phyloP scores from a whole-genome alignment of 2,329 filamentous ascomycete species.

The Aspergillus fructus region DNA sequence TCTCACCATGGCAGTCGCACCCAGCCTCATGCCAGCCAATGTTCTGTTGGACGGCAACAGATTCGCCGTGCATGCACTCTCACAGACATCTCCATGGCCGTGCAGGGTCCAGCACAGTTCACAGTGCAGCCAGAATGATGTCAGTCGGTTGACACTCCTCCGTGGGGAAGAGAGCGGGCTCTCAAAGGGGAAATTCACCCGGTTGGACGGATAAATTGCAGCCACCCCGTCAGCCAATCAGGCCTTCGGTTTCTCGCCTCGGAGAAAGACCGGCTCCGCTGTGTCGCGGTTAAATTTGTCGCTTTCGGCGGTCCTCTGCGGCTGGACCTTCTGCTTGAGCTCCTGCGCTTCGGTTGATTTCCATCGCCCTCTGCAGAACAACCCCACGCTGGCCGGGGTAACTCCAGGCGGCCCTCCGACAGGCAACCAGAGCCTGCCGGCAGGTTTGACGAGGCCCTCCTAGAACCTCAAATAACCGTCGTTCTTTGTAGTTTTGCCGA shows the following conservation, averaged over 20 bases:
- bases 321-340: not conserved
- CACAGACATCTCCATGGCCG: too few species aligned
- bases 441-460: not conserved
- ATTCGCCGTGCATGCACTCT: too few species aligned
- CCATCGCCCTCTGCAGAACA: not conserved
- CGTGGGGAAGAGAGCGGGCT: not conserved
- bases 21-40: too few species aligned
- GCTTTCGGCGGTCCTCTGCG: not conserved
- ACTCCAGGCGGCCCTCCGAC: too few species aligned
- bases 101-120: too few species aligned
- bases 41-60: too few species aligned
- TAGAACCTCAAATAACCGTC: too few species aligned
- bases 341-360: not conserved
- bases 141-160: not conserved
- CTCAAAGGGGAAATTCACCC: conserved; percentile 1
- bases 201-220: conserved; percentile 1
- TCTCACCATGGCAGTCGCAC: not conserved
- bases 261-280: not conserved
- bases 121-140: not conserved
- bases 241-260: not conserved
- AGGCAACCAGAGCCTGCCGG: not conserved
- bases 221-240: not conserved
- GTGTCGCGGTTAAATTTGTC: not conserved
- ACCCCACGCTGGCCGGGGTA: not conserved
- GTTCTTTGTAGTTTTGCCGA: too few species aligned